Evolutionary conservation across 306 rosid genomes (phyloP).

Genomic region (Canavalia ensiformis): DNA sequence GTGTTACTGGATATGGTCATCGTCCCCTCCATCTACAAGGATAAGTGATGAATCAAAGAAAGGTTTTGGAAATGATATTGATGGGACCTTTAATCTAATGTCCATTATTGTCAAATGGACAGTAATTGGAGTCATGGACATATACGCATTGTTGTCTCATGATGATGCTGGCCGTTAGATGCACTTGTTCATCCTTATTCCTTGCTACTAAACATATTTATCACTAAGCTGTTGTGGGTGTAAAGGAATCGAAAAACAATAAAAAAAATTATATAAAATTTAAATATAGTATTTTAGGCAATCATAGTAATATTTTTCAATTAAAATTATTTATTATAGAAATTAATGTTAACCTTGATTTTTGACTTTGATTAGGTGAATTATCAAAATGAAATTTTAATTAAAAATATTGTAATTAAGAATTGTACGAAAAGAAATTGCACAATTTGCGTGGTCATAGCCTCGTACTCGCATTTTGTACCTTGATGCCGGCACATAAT

Average conservation of each 20-base stretch:
- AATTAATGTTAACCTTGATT: background rate
- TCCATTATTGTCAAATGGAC: constrained; percentile 37
- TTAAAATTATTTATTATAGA: background rate
- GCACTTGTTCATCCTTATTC: constrained; percentile 11
- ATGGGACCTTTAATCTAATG: constrained; percentile 46
- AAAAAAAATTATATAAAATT: background rate
- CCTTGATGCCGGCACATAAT: constrained; percentile 18
- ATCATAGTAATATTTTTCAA: too few relatives aligned
- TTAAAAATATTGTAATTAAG: too few relatives aligned
- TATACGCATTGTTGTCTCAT: constrained; percentile 15
- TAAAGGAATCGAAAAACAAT: background rate
- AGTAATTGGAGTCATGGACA: constrained; percentile 35
- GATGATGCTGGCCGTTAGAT: constrained; percentile 33
- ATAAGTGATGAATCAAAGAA: constrained; percentile 29
- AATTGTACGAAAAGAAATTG: background rate
- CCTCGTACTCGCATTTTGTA: constrained; percentile 20
- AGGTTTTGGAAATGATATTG: constrained; percentile 31
- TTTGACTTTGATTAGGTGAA: background rate
- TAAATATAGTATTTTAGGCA: background rate
- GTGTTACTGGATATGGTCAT: constrained; percentile 46
- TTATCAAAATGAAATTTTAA: background rate
- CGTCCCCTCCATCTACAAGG: constrained; percentile 45
- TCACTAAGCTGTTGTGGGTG: background rate
- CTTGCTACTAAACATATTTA: background rate
- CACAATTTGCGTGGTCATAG: background rate